Evolutionary conservation across 2,329 filamentous ascomycete genomes (phyloP).

Genomic region (Aspergillus sp.): DNA sequence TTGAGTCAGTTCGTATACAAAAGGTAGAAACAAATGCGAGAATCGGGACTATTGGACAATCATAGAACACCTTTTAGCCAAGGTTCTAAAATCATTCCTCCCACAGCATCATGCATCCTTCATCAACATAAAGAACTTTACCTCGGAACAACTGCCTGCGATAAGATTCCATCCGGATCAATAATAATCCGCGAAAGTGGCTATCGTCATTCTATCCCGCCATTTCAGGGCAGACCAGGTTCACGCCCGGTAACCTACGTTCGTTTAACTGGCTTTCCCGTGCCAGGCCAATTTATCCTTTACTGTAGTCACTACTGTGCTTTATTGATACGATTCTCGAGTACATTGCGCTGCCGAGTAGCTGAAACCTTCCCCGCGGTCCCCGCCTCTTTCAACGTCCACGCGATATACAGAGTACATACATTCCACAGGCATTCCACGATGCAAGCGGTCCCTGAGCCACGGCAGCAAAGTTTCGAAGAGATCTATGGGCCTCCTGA

Average conservation of each 20-base stretch:
- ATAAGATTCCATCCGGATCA: not conserved
- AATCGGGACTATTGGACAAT: too few relatives aligned
- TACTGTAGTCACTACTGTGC: not conserved
- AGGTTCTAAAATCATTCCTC: too few relatives aligned
- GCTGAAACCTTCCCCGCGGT: slow-evolving; percentile 7
- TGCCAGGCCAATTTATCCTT: not conserved
- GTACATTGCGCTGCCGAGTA: not conserved
- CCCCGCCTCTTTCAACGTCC: not conserved
- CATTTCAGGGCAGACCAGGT: not conserved
- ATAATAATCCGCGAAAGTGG: not conserved
- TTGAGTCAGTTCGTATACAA: too few relatives aligned
- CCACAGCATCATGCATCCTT: too few relatives aligned
- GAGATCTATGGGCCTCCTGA: slow-evolving; percentile 98
- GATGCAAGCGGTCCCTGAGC: slow-evolving; percentile 59
- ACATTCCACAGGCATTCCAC: slow-evolving; percentile 14
- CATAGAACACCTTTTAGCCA: too few relatives aligned
- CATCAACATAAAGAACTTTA: not conserved
- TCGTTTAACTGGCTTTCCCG: not conserved
- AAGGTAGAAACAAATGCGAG: too few relatives aligned
- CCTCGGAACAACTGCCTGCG: not conserved
- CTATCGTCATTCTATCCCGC: not conserved
- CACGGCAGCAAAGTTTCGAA: slow-evolving; percentile 90
- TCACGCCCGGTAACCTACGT: not conserved
- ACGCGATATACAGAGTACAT: not conserved
- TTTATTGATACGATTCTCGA: not conserved